These are phyloP conservation scores for Aschersonia sp. DNA, from an alignment of 2,329 filamentous ascomycete genomes.

Conservation along the genomic window DNA sequence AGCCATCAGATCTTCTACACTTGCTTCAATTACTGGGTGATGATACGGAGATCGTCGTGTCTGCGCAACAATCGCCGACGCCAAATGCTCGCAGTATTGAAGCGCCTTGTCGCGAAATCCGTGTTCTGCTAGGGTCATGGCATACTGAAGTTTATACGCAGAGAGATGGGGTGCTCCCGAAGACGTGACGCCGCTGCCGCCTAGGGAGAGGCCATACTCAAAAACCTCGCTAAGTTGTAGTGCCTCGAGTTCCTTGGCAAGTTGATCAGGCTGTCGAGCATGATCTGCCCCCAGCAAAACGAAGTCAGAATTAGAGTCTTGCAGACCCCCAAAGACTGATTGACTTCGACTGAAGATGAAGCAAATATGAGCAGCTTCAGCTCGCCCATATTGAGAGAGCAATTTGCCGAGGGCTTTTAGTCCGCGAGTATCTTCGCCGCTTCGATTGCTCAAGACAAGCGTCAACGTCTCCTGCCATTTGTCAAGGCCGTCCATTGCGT, in stretches of 20 bases:
- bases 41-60: slow-evolving; percentile 82
- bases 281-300: slow-evolving; percentile 81
- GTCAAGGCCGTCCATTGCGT: slow-evolving; percentile 72
- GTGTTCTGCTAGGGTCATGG: slow-evolving; percentile 68
- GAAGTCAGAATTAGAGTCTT: slow-evolving; percentile 66
- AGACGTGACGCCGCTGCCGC: slow-evolving; percentile 34
- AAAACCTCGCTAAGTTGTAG: slow-evolving; percentile 94
- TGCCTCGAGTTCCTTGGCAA: slow-evolving; percentile 68
- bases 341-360: slow-evolving; percentile 69
- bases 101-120: slow-evolving; percentile 73
- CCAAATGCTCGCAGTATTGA: slow-evolving; percentile 81
- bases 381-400: slow-evolving; percentile 70
- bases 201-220: slow-evolving; percentile 73
- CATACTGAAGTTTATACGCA: slow-evolving; percentile 83
- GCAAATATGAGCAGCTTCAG: slow-evolving; percentile 88
- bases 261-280: slow-evolving; percentile 51
- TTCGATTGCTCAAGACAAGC: slow-evolving; percentile 79
- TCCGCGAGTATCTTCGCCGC: slow-evolving; percentile 61
- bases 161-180: slow-evolving; percentile 67
- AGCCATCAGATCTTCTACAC: slow-evolving; percentile 71
- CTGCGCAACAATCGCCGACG: slow-evolving; percentile 59
- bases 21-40: slow-evolving; percentile 56
- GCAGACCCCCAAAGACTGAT: slow-evolving; percentile 64
- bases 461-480: slow-evolving; percentile 88
- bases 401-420: slow-evolving; percentile 70